These are phyloP conservation scores for Pecoramyces ruminantium DNA, from an alignment of 192 early-diverging fungal species.

Conservation along the genomic window DNA sequence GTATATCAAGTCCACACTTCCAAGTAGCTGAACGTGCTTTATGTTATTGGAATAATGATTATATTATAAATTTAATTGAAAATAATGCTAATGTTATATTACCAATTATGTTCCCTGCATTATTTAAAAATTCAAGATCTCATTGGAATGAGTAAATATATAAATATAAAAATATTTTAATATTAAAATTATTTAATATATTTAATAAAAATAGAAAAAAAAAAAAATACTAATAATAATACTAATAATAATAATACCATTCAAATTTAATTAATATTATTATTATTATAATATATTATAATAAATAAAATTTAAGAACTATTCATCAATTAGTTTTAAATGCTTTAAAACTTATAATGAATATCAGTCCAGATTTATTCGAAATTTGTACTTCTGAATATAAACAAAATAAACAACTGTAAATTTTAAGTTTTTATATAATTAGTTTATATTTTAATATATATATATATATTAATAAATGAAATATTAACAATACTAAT, in stretches of 20 bases:
- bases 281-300: not conserved
- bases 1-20: conserved; percentile 93
- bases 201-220: no score
- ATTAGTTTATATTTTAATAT: no score
- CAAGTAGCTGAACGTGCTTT: conserved; percentile 98
- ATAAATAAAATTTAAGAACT: conserved; percentile 30
- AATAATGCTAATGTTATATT: conserved; percentile 82
- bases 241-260: conserved; percentile 1
- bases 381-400: conserved; percentile 89
- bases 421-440: conserved; percentile 9
- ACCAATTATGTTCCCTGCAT: conserved; percentile 86
- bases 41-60: conserved; percentile 98
- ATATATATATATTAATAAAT: not conserved
- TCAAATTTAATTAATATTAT: not conserved
- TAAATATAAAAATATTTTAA: no score
- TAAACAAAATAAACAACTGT: conserved; percentile 76
- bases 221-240: no score
- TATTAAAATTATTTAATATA: no score
- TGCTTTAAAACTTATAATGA: conserved; percentile 93
- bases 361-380: conserved; percentile 86
- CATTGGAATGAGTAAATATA: conserved; percentile 83
- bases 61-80: conserved; percentile 86
- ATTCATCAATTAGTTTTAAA: conserved; percentile 96
- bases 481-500: no score
- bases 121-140: conserved; percentile 85